A percentile compares a stretch with the other conserved stretches of the same genome.
Evolutionary conservation across 2,329 filamentous ascomycete genomes (phyloP).

Genomic region (Fusarium pseudograminearum): DNA sequence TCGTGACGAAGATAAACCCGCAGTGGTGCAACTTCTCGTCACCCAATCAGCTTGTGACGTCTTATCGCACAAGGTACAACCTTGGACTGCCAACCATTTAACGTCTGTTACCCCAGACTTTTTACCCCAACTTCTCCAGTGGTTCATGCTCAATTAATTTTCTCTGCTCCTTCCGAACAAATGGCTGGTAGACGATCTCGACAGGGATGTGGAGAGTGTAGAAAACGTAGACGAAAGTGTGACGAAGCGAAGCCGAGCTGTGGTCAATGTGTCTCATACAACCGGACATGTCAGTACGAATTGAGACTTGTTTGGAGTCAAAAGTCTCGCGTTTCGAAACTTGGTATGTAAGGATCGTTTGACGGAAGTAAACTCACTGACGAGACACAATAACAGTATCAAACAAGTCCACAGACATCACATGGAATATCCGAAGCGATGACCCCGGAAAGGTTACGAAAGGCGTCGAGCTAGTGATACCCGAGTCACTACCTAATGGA

Average conservation of each 20-base stretch:
- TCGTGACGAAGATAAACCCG: not conserved
- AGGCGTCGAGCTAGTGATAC: conserved; percentile 7
- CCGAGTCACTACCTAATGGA: conserved; percentile 43
- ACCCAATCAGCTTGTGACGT: conserved; percentile 1
- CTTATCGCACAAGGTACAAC: not conserved
- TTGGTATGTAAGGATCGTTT: not conserved
- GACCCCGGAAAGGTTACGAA: not conserved
- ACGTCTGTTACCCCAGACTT: conserved; percentile 1
- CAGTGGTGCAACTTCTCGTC: not conserved
- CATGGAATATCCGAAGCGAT: not conserved
- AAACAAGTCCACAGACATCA: not conserved
- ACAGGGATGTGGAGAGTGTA: conserved; percentile 48
- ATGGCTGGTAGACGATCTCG: conserved; percentile 46
- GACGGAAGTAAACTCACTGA: rapidly evolving
- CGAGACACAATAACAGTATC: not conserved
- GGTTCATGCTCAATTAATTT: not conserved
- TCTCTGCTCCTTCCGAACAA: not conserved
- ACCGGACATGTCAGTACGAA: conserved; percentile 41
- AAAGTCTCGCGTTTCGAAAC: not conserved
- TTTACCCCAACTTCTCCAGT: not conserved
- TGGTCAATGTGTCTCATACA: conserved; percentile 35
- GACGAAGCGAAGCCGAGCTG: conserved; percentile 47
- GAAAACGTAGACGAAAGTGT: conserved; percentile 47
- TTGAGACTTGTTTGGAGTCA: conserved; percentile 45
- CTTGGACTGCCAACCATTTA: not conserved